Evolutionary conservation across 2,329 filamentous ascomycete species (phyloP), one percentile per base, ranked within the genome.

Genomic region (Corinectria fuckeliana): DNA sequence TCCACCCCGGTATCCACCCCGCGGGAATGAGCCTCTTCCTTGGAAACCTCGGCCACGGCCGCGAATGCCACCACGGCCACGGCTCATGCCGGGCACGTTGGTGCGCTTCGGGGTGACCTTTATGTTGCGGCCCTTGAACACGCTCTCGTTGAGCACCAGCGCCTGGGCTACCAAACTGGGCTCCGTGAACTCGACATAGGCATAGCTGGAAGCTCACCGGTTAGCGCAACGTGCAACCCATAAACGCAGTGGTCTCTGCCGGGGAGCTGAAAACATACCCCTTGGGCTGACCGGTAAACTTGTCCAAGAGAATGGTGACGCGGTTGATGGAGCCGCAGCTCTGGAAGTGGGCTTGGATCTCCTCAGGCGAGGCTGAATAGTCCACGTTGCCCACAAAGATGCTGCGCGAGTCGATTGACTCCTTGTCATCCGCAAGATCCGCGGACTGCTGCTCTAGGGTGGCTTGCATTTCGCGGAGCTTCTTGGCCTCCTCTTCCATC

Each of bases 371-470:
- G 20, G 94, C 93, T 63, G 92, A 93, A 78, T 99, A 99, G 79
- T 99, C 95, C 67, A 99, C 95, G 71, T 99, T 99, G 68, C 95
- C 95, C 42, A 99, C 95, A 76, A 99, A 99, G 77, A 99, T 93
- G 79, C 93, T 97, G 72, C 95, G 89, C 67, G 89, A 89, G 78
- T 99, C 95, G 60, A 99, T 88, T 68, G 97, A 96, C 76, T 97
- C 93, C 78, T 96, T 96, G 80, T 93, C 93, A 75, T 98, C 95
- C 66, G 90, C 87, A 62, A 95, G 83, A 69, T 91, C 91, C 65
- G 92, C 88, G 63, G 88, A 89, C 71, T 95, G 91, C 74, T 93
- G 88, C 75, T 98, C 94, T 62, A 98, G 85, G 53, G 85, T 88
- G 55, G 89, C 89, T 76, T 95, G 91, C 91, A 95, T 93, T 77